Conservation (phyloP, 805 yeast genomes). For the Pichia cephalocereana region DNA sequence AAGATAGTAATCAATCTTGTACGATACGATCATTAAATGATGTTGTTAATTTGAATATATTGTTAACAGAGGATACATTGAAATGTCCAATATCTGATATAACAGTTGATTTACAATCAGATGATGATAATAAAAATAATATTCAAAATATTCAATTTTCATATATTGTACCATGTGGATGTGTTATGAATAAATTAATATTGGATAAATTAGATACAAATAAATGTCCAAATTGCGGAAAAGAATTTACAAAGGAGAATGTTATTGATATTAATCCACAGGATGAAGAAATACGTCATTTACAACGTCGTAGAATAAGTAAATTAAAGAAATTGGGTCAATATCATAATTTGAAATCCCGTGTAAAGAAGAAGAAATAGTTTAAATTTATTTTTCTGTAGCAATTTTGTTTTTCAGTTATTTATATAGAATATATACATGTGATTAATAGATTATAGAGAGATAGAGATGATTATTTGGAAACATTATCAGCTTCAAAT, state of each 20-base stretch:
- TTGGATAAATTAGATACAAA: conserved; percentile 2
- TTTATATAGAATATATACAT: not conserved
- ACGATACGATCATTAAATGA: conserved; percentile 11
- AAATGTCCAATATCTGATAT: conserved; percentile 32
- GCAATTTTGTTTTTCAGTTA: not conserved
- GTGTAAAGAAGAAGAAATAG: conserved; percentile 12
- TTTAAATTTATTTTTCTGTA: no score
- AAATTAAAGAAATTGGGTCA: conserved; percentile 19
- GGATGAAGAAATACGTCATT: conserved; percentile 1
- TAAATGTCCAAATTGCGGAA: conserved; percentile 36
- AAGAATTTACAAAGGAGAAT: conserved; percentile 11
- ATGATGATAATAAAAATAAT: conserved; percentile 13
- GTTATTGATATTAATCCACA: conserved; percentile 27
- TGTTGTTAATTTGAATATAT: conserved; percentile 25
- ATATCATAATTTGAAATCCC: conserved; percentile 28
- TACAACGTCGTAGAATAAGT: conserved; percentile 3
- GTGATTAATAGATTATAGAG: not conserved
- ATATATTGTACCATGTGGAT: conserved; percentile 39
- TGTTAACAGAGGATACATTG: conserved; percentile 17
- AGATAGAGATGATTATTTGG: not conserved
- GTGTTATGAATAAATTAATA: conserved; percentile 26
- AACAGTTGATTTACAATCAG: conserved; percentile 23
- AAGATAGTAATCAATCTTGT: not conserved
- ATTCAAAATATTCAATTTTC: conserved; percentile 24
- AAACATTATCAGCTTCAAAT: conserved; percentile 12